Percentiles rank a stretch among this genome's conserved stretches.
Conservation (phyloP, 2,329 filamentous ascomycete species). For the Hypoxylon sp. region DNA sequence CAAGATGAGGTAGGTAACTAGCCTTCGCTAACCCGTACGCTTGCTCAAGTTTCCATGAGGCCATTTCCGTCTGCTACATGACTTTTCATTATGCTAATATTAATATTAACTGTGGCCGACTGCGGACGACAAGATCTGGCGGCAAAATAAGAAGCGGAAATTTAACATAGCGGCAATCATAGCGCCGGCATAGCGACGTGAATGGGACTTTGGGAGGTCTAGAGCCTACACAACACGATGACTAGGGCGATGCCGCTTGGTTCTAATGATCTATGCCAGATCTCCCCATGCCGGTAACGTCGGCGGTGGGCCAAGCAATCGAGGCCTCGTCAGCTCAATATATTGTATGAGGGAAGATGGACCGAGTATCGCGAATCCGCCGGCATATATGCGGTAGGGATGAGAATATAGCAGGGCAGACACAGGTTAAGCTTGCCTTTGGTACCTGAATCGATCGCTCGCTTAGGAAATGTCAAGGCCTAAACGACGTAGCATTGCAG, state of each 20-base stretch:
- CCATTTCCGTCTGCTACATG: neutral
- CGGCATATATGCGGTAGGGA: conserved; percentile 28
- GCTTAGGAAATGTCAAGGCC: conserved; percentile 30
- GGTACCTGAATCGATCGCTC: conserved; percentile 40
- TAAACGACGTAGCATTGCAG: conserved; percentile 42
- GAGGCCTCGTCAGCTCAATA: conserved; percentile 44
- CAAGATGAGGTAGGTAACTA: neutral
- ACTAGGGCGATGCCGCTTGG: neutral
- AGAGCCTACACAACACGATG: neutral
- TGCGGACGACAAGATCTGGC: conserved; percentile 23
- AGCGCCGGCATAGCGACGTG: conserved; percentile 15
- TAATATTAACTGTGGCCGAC: conserved; percentile 18
- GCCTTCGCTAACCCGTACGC: neutral
- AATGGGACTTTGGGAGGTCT: neutral
- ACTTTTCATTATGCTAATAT: conserved; percentile 20
- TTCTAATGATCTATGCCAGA: conserved; percentile 1
- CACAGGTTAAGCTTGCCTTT: conserved; percentile 4
- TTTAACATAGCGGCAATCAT: conserved; percentile 20
- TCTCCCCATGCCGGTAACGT: conserved; percentile 14
- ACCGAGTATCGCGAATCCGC: conserved; percentile 30
- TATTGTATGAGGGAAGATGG: conserved; percentile 33
- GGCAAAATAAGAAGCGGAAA: conserved; percentile 31
- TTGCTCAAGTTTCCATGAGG: conserved; percentile 2
- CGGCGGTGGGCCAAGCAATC: conserved; percentile 15
- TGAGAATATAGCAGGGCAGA: neutral